phyloP scores from a whole-genome alignment of 2,329 filamentous ascomycete genomes.

The Fusarium sambucinum region DNA sequence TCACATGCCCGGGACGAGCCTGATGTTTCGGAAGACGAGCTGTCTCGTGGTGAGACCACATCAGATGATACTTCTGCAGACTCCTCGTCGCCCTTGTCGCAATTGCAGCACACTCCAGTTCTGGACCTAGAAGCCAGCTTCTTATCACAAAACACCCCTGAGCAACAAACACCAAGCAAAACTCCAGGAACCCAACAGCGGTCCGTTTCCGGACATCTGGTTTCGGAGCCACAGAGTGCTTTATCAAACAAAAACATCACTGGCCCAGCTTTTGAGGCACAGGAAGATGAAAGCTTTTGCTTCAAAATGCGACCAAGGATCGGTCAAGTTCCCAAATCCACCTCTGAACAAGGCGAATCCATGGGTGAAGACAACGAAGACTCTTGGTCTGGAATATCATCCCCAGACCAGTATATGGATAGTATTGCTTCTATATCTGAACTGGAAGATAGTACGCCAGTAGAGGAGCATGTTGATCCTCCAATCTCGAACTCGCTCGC shows the following conservation, averaged over 20 bases:
- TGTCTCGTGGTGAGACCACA: conserved; percentile 23
- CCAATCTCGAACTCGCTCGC: neutral
- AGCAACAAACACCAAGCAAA: conserved; percentile 24
- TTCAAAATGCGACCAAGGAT: conserved; percentile 46
- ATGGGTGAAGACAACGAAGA: conserved; percentile 7
- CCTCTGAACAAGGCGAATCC: neutral
- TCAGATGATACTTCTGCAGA: conserved; percentile 41
- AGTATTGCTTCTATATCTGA: conserved; percentile 5
- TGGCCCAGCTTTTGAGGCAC: conserved; percentile 41
- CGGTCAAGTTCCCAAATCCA: neutral
- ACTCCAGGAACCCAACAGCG: neutral
- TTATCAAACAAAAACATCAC: neutral
- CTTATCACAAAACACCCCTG: conserved; percentile 16
- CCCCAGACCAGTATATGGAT: conserved; percentile 4
- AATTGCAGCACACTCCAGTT: conserved; percentile 28
- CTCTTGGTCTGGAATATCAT: conserved; percentile 43
- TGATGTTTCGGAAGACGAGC: conserved; percentile 30
- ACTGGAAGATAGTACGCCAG: neutral
- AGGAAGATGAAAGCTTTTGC: conserved; percentile 52
- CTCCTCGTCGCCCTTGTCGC: conserved; percentile 48
- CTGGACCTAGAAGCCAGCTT: conserved; percentile 2
- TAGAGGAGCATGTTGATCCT: neutral
- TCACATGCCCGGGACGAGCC: neutral
- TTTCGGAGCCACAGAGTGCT: neutral
- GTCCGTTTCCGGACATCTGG: neutral